Percentiles rank a stretch among this genome's conserved stretches.
Conservation (phyloP, 73 alveolate genomes). For the Uronychia setigera region DNA sequence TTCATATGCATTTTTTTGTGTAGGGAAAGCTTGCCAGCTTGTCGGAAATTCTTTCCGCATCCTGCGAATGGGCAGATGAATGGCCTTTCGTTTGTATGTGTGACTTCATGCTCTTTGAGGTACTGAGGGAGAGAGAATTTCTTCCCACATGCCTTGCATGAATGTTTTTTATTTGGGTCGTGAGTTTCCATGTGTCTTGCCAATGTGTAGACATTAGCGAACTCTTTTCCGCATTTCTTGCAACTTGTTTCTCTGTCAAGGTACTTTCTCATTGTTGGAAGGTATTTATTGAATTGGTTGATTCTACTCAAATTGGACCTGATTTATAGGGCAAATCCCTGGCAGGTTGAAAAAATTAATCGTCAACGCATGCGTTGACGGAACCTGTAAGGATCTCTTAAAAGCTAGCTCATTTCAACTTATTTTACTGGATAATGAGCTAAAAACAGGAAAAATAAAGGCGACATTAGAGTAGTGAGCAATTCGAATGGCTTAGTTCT, state of each 20-base stretch:
- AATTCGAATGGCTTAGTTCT: no score
- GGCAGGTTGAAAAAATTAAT: background rate
- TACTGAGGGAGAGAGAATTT: conserved; percentile 57
- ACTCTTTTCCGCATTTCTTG: conserved; percentile 46
- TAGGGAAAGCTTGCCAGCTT: conserved; percentile 71
- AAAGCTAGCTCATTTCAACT: background rate
- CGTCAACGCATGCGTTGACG: conserved; percentile 4
- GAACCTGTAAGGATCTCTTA: background rate
- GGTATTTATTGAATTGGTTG: background rate
- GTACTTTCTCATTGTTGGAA: background rate
- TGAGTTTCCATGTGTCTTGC: conserved; percentile 64
- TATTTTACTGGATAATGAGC: background rate
- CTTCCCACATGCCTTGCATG: conserved; percentile 57
- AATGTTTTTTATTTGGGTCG: conserved; percentile 42
- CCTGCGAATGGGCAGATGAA: conserved; percentile 61
- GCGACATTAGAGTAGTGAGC: background rate
- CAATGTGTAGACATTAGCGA: conserved; percentile 51
- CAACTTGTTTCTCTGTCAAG: background rate
- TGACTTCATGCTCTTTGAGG: conserved; percentile 64
- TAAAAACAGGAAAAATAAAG: background rate
- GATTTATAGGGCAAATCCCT: background rate
- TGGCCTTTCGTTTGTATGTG: conserved; percentile 65
- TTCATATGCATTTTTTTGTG: conserved; percentile 52
- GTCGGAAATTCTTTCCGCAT: conserved; percentile 61
- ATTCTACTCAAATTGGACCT: background rate